These are phyloP conservation scores for Epipyxis sp. DNA, from an alignment of 108 stramenopile genomes.

Conservation along the genomic window DNA sequence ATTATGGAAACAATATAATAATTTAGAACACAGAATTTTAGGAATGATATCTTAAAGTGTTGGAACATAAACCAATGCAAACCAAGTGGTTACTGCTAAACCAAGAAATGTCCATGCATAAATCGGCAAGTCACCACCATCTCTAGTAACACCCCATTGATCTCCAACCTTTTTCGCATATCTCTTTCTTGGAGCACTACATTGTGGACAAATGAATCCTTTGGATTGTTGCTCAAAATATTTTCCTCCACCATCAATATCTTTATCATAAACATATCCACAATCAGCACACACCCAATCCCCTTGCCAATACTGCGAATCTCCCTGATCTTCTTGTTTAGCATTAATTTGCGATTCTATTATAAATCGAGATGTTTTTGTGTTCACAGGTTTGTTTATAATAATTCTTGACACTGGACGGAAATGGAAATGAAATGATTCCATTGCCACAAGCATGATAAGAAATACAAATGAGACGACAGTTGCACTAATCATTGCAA, in stretches of 20 bases:
- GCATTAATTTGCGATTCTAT: too few relatives aligned
- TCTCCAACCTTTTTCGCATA: slow-evolving; percentile 96
- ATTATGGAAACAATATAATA: too few relatives aligned
- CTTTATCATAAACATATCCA: slow-evolving; percentile 90
- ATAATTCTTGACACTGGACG: too few relatives aligned
- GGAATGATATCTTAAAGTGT: neutral
- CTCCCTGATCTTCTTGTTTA: slow-evolving; percentile 50
- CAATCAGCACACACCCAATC: slow-evolving; percentile 98
- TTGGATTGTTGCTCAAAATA: slow-evolving; percentile 80
- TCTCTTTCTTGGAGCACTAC: slow-evolving; percentile 91
- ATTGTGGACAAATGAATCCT: slow-evolving; percentile 92
- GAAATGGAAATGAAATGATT: too few relatives aligned
- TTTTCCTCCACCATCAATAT: slow-evolving; percentile 64
- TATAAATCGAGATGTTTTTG: too few relatives aligned
- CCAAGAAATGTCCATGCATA: slow-evolving; percentile 86
- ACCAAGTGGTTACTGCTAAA: slow-evolving; percentile 74
- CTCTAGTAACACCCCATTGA: slow-evolving; percentile 84
- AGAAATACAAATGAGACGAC: too few relatives aligned
- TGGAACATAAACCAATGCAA: slow-evolving; percentile 38
- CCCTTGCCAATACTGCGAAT: slow-evolving; percentile 80
- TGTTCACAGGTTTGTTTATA: too few relatives aligned
- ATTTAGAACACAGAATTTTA: too few relatives aligned
- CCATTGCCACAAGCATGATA: too few relatives aligned
- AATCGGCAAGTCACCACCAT: slow-evolving; percentile 93
- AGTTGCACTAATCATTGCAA: too few relatives aligned